Conservation (phyloP, 192 early-diverging fungal species). For the Entomortierella parvispora region DNA sequence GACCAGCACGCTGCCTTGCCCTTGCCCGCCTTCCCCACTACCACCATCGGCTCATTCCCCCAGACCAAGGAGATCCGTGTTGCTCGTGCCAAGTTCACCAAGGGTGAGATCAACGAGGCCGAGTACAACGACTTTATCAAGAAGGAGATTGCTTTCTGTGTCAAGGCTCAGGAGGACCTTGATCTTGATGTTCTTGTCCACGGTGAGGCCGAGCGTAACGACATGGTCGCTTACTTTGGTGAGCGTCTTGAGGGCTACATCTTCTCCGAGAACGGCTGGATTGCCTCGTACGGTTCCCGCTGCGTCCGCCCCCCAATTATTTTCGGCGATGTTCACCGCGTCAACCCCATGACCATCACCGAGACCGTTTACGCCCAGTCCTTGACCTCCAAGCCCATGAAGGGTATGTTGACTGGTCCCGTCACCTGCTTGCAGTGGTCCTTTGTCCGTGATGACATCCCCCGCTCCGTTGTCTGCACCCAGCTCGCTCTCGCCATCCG, state of each 20-base stretch:
- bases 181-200: conserved; percentile 97
- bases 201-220: conserved; percentile 97
- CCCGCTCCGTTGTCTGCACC: conserved; percentile 79
- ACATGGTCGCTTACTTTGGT: conserved; percentile 98
- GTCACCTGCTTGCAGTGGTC: conserved; percentile 99
- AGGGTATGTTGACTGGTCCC: conserved; percentile 99
- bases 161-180: conserved; percentile 89
- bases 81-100: conserved; percentile 90
- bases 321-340: conserved; percentile 94
- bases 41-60: conserved; percentile 98
- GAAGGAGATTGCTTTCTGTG: conserved; percentile 83
- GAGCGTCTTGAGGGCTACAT: conserved; percentile 92
- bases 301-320: conserved; percentile 98
- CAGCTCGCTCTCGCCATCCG: conserved; percentile 96
- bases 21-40: conserved; percentile 94
- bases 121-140: conserved; percentile 89
- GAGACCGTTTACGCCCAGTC: conserved; percentile 88
- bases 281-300: conserved; percentile 95
- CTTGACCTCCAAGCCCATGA: conserved; percentile 91
- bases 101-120: conserved; percentile 72
- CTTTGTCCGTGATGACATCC: conserved; percentile 98
- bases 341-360: conserved; percentile 92
- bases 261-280: conserved; percentile 98
- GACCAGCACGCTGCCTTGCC: conserved; percentile 81
- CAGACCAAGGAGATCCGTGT: conserved; percentile 97